A percentile compares a stretch with the other conserved stretches of the same genome.
These are phyloP conservation scores for Ogataea pilisensis DNA, from an alignment of 805 yeast genomes.

Conservation along the genomic window DNA sequence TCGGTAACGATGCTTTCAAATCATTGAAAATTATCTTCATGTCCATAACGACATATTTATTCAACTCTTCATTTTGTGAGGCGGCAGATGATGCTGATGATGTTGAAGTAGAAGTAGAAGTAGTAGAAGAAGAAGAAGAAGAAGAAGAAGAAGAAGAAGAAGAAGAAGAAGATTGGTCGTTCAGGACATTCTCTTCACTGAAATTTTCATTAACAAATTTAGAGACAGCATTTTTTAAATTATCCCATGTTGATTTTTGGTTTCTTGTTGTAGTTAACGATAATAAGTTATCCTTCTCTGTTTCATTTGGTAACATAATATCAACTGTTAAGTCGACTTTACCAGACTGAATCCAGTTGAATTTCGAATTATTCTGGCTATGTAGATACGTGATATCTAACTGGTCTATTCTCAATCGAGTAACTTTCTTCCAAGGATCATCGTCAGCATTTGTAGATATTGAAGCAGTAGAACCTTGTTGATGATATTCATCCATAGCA, in stretches of 20 bases:
- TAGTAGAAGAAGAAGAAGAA: no score
- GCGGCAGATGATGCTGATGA: not conserved
- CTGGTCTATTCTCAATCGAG: slow-evolving; percentile 40
- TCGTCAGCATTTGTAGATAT: slow-evolving; percentile 31
- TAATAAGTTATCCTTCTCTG: slow-evolving; percentile 25
- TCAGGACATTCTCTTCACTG: not conserved
- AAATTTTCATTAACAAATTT: slow-evolving; percentile 1
- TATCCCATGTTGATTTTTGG: slow-evolving; percentile 9
- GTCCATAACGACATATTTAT: slow-evolving; percentile 63
- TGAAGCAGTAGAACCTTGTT: slow-evolving; percentile 1
- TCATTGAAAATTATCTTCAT: slow-evolving; percentile 61
- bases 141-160: no score
- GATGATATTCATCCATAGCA: slow-evolving; percentile 24
- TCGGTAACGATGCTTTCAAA: slow-evolving; percentile 52
- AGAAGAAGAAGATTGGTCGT: no score
- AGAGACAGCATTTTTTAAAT: slow-evolving; percentile 4
- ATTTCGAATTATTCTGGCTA: slow-evolving; percentile 36
- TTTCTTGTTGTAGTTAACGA: slow-evolving; percentile 7
- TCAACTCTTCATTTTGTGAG: slow-evolving; percentile 20
- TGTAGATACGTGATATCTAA: slow-evolving; percentile 30
- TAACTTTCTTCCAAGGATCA: slow-evolving; percentile 46
- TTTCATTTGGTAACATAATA: slow-evolving; percentile 60
- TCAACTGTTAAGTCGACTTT: slow-evolving; percentile 68
- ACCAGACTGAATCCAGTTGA: slow-evolving; percentile 72
- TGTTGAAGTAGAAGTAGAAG: no score